Evolutionary conservation across 1,139 yeast genomes (phyloP), one percentile per base, ranked within the genome.

Genomic region (Trichomonascaceae sp.): DNA sequence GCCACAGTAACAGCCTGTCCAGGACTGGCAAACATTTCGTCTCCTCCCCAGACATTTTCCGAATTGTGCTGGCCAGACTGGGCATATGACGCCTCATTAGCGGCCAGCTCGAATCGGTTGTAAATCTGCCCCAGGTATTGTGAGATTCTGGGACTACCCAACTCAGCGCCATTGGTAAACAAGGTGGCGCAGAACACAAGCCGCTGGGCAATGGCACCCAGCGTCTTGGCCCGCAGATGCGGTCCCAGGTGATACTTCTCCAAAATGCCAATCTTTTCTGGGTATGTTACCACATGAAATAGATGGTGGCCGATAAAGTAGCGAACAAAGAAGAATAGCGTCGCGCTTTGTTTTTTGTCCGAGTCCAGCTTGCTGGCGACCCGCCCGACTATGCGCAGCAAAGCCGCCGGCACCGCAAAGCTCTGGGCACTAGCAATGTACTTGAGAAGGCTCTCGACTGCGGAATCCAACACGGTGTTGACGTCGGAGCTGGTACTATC

Each of bases 1-100:
- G 51, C 44, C 13, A 56, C 36, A 3, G 52, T 56, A 17, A 57
- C 37, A 20, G 51, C 38, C 34, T 55, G 56, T 15, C 55, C 52
- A 2, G 44, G 40, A 6, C 43, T 35, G 26, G 39, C 39, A 25
- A 32, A 41, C 17, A 37, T 35, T 13, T 37, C 30, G 11, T 36
- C 35, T 9, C 23, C 23, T 8, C 11, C 23, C 23, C 23, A 20
- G 9, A 8, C 23, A 20, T 20, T 11, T 20, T 27, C 13, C 23
- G 16, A 14, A 29, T 22, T 25, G 26, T 26, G 13, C n/a, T n/a
- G n/a, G n/a, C 16, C 17, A 8, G n/a, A 11, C 3, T n/a, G 13
- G 14, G 17, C 26, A 22, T 11, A 15, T n/a, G n/a, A n/a, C n/a
- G n/a, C n/a, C n/a, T n/a, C n/a, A n/a, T n/a, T n/a, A n/a, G n/a